A percentile compares a stretch with the other conserved stretches of the same genome.
Evolutionary conservation across 73 alveolate species (phyloP).

Genomic region (Effrenium voratum): DNA sequence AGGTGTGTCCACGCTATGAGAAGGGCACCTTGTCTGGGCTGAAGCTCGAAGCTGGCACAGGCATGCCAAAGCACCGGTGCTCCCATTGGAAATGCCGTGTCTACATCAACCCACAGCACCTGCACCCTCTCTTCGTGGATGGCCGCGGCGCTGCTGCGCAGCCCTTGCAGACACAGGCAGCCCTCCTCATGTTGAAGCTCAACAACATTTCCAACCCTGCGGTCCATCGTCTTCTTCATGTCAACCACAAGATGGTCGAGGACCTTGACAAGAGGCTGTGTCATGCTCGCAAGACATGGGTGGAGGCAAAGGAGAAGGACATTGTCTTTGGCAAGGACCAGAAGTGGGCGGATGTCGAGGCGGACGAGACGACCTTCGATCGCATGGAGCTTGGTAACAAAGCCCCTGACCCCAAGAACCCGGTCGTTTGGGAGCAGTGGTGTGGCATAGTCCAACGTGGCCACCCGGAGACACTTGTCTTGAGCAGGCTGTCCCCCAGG

Average conservation of each 20-base stretch:
- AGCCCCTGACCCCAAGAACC: too few species aligned
- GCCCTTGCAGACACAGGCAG: background rate
- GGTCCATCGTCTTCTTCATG: conserved; percentile 3
- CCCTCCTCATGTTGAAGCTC: background rate
- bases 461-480: too few species aligned
- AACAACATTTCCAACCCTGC: background rate
- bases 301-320: background rate
- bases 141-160: conserved; percentile 16
- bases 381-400: too few species aligned
- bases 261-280: background rate
- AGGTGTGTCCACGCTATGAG: background rate
- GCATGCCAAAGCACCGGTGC: conserved; percentile 28
- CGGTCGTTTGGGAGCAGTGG: too few species aligned
- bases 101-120: conserved; percentile 58
- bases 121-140: conserved; percentile 65
- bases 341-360: background rate
- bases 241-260: conserved; percentile 15
- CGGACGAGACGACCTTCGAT: background rate
- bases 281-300: background rate
- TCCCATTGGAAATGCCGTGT: background rate
- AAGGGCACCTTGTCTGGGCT: background rate
- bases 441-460: too few species aligned
- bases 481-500: too few species aligned
- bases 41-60: background rate
- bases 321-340: background rate